A percentile compares a stretch with the other conserved stretches of the same genome.
Evolutionary conservation across 1,139 yeast genomes (phyloP).

Genomic region (Yamadazyma aaseri): DNA sequence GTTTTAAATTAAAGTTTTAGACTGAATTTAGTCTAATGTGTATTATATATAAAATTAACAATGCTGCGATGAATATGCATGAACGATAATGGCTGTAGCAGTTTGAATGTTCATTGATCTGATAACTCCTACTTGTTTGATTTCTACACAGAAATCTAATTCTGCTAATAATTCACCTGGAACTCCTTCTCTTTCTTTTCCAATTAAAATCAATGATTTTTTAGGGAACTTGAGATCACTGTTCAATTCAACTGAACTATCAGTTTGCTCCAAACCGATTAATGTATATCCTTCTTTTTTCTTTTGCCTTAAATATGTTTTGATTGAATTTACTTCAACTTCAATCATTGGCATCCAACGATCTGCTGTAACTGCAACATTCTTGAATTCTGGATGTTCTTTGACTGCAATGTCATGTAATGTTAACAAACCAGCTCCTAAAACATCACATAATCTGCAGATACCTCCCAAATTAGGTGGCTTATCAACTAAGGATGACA

Average conservation of each 20-base stretch:
- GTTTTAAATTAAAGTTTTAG: constrained; percentile 15
- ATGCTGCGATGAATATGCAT: constrained; percentile 84
- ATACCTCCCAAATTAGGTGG: constrained; percentile 94
- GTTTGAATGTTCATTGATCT: constrained; percentile 97
- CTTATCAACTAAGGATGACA: constrained; percentile 86
- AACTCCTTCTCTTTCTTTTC: constrained; percentile 88
- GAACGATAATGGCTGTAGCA: constrained; percentile 91
- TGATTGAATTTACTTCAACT: constrained; percentile 58
- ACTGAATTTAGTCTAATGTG: not conserved
- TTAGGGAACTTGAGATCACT: constrained; percentile 67
- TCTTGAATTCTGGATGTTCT: constrained; percentile 68
- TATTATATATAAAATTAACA: constrained; percentile 22
- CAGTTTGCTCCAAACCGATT: constrained; percentile 92
- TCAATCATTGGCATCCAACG: constrained; percentile 95
- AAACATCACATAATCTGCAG: constrained; percentile 85
- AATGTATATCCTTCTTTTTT: constrained; percentile 80
- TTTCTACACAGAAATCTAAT: constrained; percentile 83
- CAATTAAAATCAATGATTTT: constrained; percentile 74
- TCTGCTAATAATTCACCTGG: constrained; percentile 84
- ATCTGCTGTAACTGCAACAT: constrained; percentile 92
- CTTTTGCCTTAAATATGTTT: constrained; percentile 56
- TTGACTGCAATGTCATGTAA: constrained; percentile 67
- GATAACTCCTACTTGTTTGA: constrained; percentile 87
- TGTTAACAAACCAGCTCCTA: constrained; percentile 84
- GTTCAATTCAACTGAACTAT: constrained; percentile 70